Conservation (phyloP, 2,329 filamentous ascomycete genomes). For the Aspergillus sp. region DNA sequence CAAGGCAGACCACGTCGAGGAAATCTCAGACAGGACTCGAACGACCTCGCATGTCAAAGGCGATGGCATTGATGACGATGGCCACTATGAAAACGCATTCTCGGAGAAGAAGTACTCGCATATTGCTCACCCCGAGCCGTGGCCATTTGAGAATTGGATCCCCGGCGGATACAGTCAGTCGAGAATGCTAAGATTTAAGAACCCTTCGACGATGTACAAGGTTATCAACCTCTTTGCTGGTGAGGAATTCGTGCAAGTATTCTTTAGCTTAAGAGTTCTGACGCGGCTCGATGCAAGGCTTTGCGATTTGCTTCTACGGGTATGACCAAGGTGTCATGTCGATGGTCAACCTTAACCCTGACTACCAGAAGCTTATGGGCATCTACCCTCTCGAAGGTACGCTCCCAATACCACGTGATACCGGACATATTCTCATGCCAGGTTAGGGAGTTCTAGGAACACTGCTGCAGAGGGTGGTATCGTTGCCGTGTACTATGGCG, state of each 20-base stretch:
- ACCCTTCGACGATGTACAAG: background rate
- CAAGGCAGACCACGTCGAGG: background rate
- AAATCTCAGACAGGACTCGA: background rate
- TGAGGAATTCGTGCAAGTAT: background rate
- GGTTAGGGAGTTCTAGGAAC: constrained; percentile 40
- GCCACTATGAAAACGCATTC: background rate
- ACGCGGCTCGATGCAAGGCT: background rate
- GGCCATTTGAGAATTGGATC: background rate
- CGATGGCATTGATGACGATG: background rate
- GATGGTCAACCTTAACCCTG: constrained; percentile 54
- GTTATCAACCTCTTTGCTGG: background rate
- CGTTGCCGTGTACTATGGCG: constrained; percentile 47
- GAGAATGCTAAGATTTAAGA: background rate
- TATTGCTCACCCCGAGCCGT: background rate
- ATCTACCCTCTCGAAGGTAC: constrained; percentile 24
- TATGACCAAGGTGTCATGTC: constrained; percentile 47
- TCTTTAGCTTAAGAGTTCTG: background rate
- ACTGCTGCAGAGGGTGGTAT: constrained; percentile 54
- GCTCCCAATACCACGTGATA: background rate
- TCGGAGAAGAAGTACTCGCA: background rate
- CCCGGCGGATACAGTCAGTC: background rate
- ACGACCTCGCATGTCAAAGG: background rate
- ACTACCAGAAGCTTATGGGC: constrained; percentile 54
- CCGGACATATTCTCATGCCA: constrained; percentile 37
- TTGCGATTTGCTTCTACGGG: constrained; percentile 53